Conservation (phyloP, 1,139 yeast species). For the Saccharomyces uvarum region DNA sequence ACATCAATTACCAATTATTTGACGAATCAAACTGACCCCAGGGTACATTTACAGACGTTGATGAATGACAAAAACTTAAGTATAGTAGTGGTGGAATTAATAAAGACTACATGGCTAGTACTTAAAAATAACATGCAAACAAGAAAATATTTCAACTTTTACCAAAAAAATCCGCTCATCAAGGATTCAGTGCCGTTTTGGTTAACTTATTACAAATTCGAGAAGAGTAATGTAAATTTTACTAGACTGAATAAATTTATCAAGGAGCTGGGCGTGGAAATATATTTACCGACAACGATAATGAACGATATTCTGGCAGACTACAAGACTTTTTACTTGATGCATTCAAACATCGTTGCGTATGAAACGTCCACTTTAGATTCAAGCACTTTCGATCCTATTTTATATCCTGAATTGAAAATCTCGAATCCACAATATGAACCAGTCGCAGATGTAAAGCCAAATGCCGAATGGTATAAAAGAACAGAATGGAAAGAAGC, state of each 20-base stretch:
- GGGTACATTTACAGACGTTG: constrained; percentile 20
- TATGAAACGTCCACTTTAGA: constrained; percentile 7
- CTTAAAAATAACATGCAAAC: constrained; percentile 32
- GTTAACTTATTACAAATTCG: constrained; percentile 49
- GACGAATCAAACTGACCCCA: constrained; percentile 11
- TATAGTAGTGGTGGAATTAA: constrained; percentile 35
- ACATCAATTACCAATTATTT: constrained; percentile 21
- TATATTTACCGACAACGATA: constrained; percentile 41
- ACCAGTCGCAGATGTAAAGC: constrained; percentile 7
- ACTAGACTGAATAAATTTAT: constrained; percentile 40
- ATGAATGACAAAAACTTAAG: constrained; percentile 33
- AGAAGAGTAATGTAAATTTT: constrained; percentile 38
- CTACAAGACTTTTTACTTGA: constrained; percentile 31
- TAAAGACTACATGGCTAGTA: constrained; percentile 34
- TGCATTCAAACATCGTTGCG: constrained; percentile 22
- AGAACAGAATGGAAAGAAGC: constrained; percentile 37
- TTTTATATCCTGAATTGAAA: constrained; percentile 25
- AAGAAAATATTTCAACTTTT: constrained; percentile 40
- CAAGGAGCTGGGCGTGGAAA: constrained; percentile 37
- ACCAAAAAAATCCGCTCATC: constrained; percentile 36
- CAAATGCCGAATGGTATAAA: constrained; percentile 30
- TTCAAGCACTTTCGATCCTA: constrained; percentile 14
- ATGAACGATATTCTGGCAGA: constrained; percentile 39
- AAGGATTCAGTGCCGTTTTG: constrained; percentile 45
- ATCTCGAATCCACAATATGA: constrained; percentile 22